Conservation (phyloP, 2,329 filamentous ascomycete genomes). For the Aschersonia sp. region DNA sequence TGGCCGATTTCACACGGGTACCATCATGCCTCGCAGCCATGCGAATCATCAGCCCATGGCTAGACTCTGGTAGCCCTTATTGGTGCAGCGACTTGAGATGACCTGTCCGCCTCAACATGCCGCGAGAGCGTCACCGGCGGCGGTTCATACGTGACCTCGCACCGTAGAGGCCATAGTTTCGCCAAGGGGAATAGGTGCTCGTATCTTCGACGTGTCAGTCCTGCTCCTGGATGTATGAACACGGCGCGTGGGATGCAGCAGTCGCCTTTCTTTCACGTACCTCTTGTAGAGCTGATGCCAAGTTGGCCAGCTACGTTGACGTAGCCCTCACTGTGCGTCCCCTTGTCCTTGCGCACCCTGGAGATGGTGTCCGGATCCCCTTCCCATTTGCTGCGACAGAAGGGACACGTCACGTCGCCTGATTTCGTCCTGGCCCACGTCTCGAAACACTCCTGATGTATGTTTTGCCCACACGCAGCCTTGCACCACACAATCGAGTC, state of each 20-base stretch:
- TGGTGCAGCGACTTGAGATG: no score
- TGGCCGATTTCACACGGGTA: no score
- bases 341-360: conserved; percentile 26
- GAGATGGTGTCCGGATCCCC: conserved; percentile 25
- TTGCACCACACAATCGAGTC: conserved; percentile 34
- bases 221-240: not conserved
- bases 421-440: conserved; percentile 36
- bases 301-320: conserved; percentile 46
- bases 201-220: not conserved
- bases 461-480: conserved; percentile 38
- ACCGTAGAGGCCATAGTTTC: not conserved
- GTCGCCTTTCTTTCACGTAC: conserved; percentile 15
- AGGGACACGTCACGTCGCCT: conserved; percentile 39
- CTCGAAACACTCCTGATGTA: conserved; percentile 37
- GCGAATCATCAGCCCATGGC: no score
- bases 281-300: conserved; percentile 39
- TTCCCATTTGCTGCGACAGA: conserved; percentile 44
- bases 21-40: no score
- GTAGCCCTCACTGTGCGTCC: conserved; percentile 36
- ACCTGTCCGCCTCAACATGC: no score
- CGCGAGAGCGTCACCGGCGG: not conserved
- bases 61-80: no score
- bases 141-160: not conserved
- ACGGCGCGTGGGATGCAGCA: no score
- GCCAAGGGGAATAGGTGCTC: not conserved